Evolutionary conservation across 495 filamentous ascomycete species (phyloP).

Genomic region (Penicillium antarcticum): DNA sequence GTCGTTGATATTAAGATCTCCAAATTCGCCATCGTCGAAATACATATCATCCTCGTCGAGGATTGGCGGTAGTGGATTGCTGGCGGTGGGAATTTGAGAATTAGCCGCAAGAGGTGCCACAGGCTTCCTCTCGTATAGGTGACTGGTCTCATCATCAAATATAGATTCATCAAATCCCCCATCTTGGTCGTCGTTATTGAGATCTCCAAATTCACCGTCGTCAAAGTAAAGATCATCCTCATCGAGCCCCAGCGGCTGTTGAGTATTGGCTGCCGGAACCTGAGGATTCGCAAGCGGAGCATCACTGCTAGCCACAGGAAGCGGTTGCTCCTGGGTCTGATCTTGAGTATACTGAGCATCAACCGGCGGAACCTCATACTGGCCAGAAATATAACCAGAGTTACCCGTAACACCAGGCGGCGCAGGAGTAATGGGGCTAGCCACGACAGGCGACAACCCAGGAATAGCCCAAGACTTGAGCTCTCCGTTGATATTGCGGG

Average conservation of each 20-base stretch:
- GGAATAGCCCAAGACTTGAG: conserved; percentile 39
- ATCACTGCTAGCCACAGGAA: not conserved
- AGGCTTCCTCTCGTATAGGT: conserved; percentile 42
- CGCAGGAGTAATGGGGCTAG: conserved; percentile 32
- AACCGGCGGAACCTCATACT: not conserved
- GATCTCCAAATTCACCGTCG: conserved; percentile 66
- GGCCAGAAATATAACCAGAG: not conserved
- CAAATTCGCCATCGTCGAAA: conserved; percentile 76
- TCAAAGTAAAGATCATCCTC: conserved; percentile 71
- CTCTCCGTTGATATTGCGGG: conserved; percentile 23
- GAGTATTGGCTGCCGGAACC: not conserved
- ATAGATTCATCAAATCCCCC: conserved; percentile 74
- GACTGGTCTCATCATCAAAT: conserved; percentile 63
- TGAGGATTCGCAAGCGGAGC: not conserved
- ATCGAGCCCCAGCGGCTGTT: conserved; percentile 10
- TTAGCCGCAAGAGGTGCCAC: not conserved
- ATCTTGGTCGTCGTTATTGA: conserved; percentile 46
- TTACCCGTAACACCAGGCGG: conserved; percentile 9
- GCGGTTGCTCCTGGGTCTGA: not conserved
- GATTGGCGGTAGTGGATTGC: conserved; percentile 3
- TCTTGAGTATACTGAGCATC: not conserved
- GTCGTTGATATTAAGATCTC: conserved; percentile 43
- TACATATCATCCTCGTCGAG: conserved; percentile 68
- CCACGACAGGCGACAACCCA: conserved; percentile 35
- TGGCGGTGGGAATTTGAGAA: not conserved